phyloP scores from a whole-genome alignment of 225 moss, liverwort and hornwort genomes.

The Marchantia paleacea region DNA sequence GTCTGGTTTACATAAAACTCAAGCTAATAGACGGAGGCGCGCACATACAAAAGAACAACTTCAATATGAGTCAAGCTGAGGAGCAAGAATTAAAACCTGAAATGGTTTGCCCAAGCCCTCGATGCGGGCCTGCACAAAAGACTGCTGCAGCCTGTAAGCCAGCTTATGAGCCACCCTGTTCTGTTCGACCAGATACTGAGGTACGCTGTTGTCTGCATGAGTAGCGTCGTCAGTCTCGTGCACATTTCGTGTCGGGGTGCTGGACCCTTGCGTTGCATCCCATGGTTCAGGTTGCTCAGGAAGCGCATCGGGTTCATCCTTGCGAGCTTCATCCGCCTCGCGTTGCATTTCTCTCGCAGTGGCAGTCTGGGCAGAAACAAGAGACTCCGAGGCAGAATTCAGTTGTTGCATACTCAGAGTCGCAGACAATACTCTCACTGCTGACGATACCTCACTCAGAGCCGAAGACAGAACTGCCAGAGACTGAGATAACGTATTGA shows the following conservation, averaged over 20 bases:
- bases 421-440: conserved; percentile 63
- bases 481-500: conserved; percentile 61
- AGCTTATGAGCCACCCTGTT: conserved; percentile 65
- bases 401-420: conserved; percentile 39
- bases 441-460: conserved; percentile 65
- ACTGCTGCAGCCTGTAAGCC: conserved; percentile 79
- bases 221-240: background rate
- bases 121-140: conserved; percentile 84
- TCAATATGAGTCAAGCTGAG: background rate
- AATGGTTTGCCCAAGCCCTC: conserved; percentile 92
- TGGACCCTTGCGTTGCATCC: conserved; percentile 16
- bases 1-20: too few relatives aligned
- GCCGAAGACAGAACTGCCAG: conserved; percentile 62
- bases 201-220: conserved; percentile 36
- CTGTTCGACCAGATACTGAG: conserved; percentile 59
- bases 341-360: background rate
- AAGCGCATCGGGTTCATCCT: background rate
- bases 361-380: background rate
- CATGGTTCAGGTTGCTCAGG: conserved; percentile 27
- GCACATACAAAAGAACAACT: background rate
- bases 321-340: background rate
- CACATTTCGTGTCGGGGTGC: background rate
- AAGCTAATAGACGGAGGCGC: background rate
- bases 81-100: conserved; percentile 47
- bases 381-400: background rate